Conservation (phyloP, 257 asterid species). For the Solanum sitiens region DNA sequence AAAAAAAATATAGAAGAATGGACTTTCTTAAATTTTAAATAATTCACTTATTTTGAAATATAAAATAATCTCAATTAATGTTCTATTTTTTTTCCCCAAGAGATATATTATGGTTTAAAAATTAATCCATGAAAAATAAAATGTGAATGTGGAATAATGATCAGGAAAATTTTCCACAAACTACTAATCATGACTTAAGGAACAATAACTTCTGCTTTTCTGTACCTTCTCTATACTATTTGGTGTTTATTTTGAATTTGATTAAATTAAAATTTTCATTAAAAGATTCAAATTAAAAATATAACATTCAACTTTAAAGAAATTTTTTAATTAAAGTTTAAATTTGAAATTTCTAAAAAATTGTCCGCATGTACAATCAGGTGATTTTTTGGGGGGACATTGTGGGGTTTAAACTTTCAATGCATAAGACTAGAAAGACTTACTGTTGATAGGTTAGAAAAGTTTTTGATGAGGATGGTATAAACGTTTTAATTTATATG, state of each 20-base stretch:
- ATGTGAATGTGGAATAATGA: neutral
- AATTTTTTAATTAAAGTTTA: fast-evolving
- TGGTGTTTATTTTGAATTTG: fast-evolving
- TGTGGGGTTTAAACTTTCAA: neutral
- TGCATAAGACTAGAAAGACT: neutral
- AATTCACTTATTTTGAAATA: neutral
- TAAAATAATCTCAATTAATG: neutral
- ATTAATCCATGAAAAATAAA: neutral
- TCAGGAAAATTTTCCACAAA: neutral
- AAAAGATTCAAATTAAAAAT: neutral
- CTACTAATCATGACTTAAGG: neutral
- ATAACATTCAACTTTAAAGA: too few relatives aligned
- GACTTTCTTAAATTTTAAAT: neutral
- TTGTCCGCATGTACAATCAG: fast-evolving
- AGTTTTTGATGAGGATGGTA: neutral
- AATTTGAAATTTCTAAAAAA: too few relatives aligned
- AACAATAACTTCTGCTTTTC: neutral
- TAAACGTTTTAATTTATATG: too few relatives aligned
- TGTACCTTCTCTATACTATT: neutral
- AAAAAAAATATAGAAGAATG: too few relatives aligned
- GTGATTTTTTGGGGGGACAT: neutral
- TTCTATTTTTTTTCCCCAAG: neutral
- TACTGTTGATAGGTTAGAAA: neutral
- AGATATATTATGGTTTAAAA: neutral
- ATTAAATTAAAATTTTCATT: neutral